Evolutionary conservation across 2,329 filamentous ascomycete genomes (phyloP).

Genomic region (Cercospora sp.): DNA sequence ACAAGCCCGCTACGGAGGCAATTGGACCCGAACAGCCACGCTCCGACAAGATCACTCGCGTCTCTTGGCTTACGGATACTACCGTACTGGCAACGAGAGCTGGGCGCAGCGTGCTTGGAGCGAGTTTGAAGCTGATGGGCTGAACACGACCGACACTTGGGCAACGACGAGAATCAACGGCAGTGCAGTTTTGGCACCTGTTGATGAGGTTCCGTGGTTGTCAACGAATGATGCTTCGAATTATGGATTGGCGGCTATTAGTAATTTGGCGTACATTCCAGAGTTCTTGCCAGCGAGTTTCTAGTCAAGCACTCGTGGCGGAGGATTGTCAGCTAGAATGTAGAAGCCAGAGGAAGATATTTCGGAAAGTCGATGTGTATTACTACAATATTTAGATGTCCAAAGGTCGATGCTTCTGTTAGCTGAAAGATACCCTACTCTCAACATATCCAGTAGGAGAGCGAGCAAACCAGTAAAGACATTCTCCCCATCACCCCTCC

Average conservation of each 20-base stretch:
- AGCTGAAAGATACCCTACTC: too few relatives aligned
- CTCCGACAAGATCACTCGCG: conserved; percentile 61
- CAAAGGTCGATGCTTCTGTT: too few relatives aligned
- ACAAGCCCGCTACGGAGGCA: conserved; percentile 53
- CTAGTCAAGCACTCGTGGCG: too few relatives aligned
- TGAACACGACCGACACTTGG: conserved; percentile 35
- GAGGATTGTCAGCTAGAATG: not conserved
- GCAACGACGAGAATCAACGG: conserved; percentile 46
- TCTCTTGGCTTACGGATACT: conserved; percentile 57
- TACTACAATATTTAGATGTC: too few relatives aligned
- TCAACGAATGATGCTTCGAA: conserved; percentile 59
- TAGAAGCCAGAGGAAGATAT: not conserved
- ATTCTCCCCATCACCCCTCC: not conserved
- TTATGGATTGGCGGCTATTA: conserved; percentile 60
- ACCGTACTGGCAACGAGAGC: conserved; percentile 48
- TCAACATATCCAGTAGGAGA: too few relatives aligned
- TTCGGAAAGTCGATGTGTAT: too few relatives aligned
- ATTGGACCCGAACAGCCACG: conserved; percentile 46
- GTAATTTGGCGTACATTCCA: conserved; percentile 51
- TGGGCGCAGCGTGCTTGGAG: conserved; percentile 56
- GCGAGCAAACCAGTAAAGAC: too few relatives aligned
- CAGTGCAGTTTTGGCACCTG: conserved; percentile 48
- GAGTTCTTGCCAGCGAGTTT: conserved; percentile 10
- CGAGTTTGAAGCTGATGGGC: conserved; percentile 55
- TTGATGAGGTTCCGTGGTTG: conserved; percentile 60